Evolutionary conservation across 1,284 basidiomycete species (phyloP).

Genomic region (Cystobasidium slooffiae): DNA sequence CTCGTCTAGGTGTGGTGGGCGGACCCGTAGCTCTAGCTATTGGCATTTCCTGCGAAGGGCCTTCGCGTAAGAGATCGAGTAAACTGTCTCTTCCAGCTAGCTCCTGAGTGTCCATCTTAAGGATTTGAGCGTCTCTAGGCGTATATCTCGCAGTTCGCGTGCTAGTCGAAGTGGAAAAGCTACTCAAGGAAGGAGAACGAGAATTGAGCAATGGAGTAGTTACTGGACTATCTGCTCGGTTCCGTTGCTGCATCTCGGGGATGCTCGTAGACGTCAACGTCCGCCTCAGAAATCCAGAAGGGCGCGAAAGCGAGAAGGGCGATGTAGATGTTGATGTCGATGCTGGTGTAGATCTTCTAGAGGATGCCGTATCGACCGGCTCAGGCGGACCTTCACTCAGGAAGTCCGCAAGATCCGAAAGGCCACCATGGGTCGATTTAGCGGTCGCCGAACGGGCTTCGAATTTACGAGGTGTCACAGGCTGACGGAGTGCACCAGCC

Average conservation of each 20-base stretch:
- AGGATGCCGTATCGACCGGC: not conserved
- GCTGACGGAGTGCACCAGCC: not conserved
- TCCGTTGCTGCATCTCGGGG: not conserved
- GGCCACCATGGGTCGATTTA: not conserved
- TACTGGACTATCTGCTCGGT: not conserved
- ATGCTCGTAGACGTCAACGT: not conserved
- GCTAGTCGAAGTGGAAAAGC: not conserved
- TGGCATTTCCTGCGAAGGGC: slow-evolving; percentile 2
- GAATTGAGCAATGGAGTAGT: not conserved
- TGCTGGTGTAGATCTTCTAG: not conserved
- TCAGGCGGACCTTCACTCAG: slow-evolving; percentile 24
- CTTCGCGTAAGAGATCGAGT: slow-evolving; percentile 16
- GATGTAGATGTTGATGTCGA: not conserved
- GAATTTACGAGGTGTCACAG: not conserved
- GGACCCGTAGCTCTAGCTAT: too few species aligned
- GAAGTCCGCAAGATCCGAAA: slow-evolving; percentile 39
- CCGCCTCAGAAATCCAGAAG: not conserved
- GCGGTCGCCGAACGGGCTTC: slow-evolving; percentile 31
- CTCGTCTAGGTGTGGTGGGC: too few species aligned
- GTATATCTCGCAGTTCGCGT: not conserved
- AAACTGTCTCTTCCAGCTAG: slow-evolving; percentile 1
- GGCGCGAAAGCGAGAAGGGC: not conserved
- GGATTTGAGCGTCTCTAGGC: not conserved
- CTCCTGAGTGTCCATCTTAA: not conserved
- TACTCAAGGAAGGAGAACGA: not conserved